A percentile compares a stretch with the other conserved stretches of the same genome.
Evolutionary conservation across 2,329 filamentous ascomycete species (phyloP).

Genomic region (Venturia nashicola): DNA sequence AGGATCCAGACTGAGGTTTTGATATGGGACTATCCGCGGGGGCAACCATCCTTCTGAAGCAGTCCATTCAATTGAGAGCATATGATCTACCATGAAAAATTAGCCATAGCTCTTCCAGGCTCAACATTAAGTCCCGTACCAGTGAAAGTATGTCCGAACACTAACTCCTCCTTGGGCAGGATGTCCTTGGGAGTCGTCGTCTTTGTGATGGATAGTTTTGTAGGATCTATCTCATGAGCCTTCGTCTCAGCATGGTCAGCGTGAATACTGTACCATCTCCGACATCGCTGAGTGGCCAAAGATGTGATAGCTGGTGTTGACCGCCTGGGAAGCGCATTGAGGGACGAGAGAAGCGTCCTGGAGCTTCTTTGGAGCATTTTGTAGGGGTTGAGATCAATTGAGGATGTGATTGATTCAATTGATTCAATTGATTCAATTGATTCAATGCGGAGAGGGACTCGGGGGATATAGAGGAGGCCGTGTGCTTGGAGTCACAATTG

Average conservation of each 20-base stretch:
- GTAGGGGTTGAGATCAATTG: conserved; percentile 3
- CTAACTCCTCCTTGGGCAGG: conserved; percentile 62
- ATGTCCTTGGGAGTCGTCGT: conserved; percentile 65
- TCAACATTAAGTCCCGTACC: conserved; percentile 38
- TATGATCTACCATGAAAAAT: conserved; percentile 59
- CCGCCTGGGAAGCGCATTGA: conserved; percentile 28
- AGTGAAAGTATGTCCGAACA: conserved; percentile 87
- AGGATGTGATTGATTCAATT: background rate
- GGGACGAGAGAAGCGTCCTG: conserved; percentile 16
- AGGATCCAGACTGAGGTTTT: conserved; percentile 92
- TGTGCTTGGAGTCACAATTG: conserved; percentile 7
- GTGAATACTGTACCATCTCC: conserved; percentile 37
- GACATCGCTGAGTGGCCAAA: conserved; percentile 28
- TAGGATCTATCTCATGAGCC: conserved; percentile 61
- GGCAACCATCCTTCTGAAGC: conserved; percentile 69
- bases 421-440: background rate
- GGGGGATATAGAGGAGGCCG: conserved; percentile 8
- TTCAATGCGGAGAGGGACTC: background rate
- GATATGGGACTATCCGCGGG: conserved; percentile 81
- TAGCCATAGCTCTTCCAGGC: conserved; percentile 12
- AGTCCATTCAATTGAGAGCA: conserved; percentile 93
- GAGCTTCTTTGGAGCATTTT: conserved; percentile 27
- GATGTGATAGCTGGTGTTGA: conserved; percentile 31
- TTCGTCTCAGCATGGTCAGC: conserved; percentile 36
- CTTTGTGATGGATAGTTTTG: conserved; percentile 61